Evolutionary conservation across 176 grass and related monocot species (phyloP).

Genomic region (Triticum turgidum): DNA sequence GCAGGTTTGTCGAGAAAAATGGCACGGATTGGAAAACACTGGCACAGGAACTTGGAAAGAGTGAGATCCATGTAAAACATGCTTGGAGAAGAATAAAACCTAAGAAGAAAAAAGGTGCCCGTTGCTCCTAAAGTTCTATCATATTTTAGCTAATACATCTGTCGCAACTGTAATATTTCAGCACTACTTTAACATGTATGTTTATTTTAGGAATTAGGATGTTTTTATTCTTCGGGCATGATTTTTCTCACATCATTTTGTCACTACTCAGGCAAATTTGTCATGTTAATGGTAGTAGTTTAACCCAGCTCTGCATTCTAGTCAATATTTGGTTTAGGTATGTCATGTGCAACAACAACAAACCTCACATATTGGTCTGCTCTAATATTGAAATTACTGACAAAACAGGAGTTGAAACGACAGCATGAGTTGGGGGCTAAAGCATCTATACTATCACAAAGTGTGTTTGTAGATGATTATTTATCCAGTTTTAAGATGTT

Average conservation of each 20-base stretch:
- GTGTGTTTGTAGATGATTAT: not conserved
- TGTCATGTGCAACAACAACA: not conserved
- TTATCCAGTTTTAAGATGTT: not conserved
- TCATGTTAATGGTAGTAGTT: slow-evolving; percentile 5
- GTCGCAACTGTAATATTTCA: not conserved
- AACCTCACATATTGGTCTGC: not conserved
- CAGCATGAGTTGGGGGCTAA: not conserved
- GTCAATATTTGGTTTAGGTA: not conserved
- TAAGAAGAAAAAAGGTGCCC: slow-evolving; percentile 53
- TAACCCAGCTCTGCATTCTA: not conserved
- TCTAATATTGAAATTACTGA: not conserved
- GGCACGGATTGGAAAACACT: slow-evolving; percentile 54
- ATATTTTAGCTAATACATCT: slow-evolving; percentile 10
- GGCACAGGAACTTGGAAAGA: slow-evolving; percentile 52
- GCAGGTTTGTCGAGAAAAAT: slow-evolving; percentile 56
- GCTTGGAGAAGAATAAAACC: slow-evolving; percentile 62
- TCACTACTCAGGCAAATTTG: not conserved
- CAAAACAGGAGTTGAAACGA: not conserved
- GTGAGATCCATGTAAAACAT: slow-evolving; percentile 65
- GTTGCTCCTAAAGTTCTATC: slow-evolving; percentile 6
- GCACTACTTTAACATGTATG: not conserved
- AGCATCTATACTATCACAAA: not conserved
- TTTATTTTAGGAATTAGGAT: not conserved
- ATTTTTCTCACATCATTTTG: not conserved
- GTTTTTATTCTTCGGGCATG: not conserved